These are phyloP conservation scores for Fraxinus albicans DNA, from an alignment of 305 asterid genomes.

Conservation along the genomic window DNA sequence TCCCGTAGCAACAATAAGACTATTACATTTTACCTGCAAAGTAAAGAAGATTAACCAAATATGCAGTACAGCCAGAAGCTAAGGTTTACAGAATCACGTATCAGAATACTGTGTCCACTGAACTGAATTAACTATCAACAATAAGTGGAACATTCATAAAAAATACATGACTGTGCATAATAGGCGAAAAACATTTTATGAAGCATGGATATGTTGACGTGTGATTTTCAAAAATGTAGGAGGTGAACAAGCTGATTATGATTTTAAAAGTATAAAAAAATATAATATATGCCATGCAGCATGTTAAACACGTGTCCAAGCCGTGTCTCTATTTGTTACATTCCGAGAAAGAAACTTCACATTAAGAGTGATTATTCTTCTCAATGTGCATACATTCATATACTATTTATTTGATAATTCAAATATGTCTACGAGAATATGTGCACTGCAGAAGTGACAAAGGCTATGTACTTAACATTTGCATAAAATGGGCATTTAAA, in stretches of 20 bases:
- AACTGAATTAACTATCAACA: background rate
- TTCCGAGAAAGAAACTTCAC: background rate
- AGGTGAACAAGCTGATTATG: background rate
- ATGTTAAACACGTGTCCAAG: background rate
- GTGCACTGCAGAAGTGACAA: background rate
- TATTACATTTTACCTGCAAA: conserved; percentile 74
- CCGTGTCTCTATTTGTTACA: background rate
- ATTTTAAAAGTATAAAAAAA: background rate
- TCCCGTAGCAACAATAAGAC: conserved; percentile 93
- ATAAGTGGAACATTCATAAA: background rate
- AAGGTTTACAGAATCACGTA: background rate
- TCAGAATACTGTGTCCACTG: background rate
- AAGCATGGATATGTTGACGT: background rate
- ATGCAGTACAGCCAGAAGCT: background rate
- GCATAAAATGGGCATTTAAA: background rate
- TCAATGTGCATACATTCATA: background rate
- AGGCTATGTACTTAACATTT: background rate
- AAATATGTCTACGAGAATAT: background rate
- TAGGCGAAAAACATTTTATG: background rate
- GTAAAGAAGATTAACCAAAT: background rate
- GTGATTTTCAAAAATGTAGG: background rate
- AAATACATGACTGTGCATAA: background rate
- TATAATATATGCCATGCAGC: background rate
- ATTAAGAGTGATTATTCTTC: background rate
- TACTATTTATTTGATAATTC: background rate